Conservation (phyloP, 2,329 filamentous ascomycete species). For the Cladosporium halotolerans region DNA sequence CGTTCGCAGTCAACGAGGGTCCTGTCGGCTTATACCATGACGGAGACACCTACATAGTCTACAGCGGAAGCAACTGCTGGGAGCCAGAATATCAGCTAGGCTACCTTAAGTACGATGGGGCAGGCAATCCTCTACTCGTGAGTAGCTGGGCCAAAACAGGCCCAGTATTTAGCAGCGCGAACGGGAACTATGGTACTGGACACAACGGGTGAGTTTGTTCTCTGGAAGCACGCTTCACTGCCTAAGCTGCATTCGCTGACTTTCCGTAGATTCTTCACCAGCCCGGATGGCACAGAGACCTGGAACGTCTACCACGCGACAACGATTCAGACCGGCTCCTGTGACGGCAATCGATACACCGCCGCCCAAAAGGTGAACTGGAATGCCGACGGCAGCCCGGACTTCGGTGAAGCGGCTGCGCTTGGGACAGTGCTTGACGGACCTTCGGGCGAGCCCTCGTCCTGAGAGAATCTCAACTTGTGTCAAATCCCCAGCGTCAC, state of each 20-base stretch:
- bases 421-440: constrained; percentile 22
- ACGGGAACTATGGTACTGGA: constrained; percentile 52
- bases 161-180: constrained; percentile 47
- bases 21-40: constrained; percentile 49
- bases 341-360: constrained; percentile 49
- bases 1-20: constrained; percentile 49
- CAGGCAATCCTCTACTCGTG: constrained; percentile 39
- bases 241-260: not conserved
- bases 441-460: constrained; percentile 14
- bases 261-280: constrained; percentile 47
- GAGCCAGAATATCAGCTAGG: constrained; percentile 50
- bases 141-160: constrained; percentile 49
- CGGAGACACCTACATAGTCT: constrained; percentile 49
- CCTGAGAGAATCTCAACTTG: too few species aligned
- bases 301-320: constrained; percentile 55
- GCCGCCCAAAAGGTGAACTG: constrained; percentile 48
- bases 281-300: constrained; percentile 48
- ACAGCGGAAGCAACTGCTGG: constrained; percentile 54
- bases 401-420: constrained; percentile 40
- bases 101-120: constrained; percentile 48
- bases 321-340: constrained; percentile 42
- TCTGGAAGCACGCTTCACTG: not conserved
- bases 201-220: constrained; percentile 37
- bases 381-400: constrained; percentile 46
- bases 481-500: too few species aligned